A percentile compares a stretch with the other conserved stretches of the same genome.
Conservation (phyloP, 1,284 basidiomycete species). For the Psilocybe mexicana region DNA sequence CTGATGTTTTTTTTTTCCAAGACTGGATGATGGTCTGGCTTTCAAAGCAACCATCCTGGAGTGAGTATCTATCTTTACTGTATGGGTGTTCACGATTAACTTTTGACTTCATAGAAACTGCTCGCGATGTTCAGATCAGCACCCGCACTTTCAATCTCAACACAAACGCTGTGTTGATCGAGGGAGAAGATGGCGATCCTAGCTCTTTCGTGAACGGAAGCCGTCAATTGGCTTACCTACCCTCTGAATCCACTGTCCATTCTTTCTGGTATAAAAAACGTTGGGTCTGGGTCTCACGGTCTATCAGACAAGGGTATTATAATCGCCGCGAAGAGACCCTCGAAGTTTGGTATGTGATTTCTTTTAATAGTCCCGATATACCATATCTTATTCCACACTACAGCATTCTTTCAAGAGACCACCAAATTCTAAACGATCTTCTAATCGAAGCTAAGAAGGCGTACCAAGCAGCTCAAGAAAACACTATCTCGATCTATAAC, state of each 20-base stretch:
- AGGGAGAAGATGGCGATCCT: slow-evolving; percentile 39
- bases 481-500: slow-evolving; percentile 58
- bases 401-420: slow-evolving; percentile 55
- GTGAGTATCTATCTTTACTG: slow-evolving; percentile 21
- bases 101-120: slow-evolving; percentile 31
- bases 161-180: slow-evolving; percentile 32
- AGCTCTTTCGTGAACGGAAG: slow-evolving; percentile 25
- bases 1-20: slow-evolving; percentile 21
- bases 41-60: slow-evolving; percentile 52
- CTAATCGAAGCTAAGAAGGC: slow-evolving; percentile 56
- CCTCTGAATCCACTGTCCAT: slow-evolving; percentile 44
- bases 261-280: slow-evolving; percentile 50
- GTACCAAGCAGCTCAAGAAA: slow-evolving; percentile 51
- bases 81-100: not conserved
- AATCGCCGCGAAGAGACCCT: slow-evolving; percentile 36
- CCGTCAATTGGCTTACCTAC: slow-evolving; percentile 49
- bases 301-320: slow-evolving; percentile 34
- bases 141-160: slow-evolving; percentile 41
- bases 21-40: slow-evolving; percentile 69
- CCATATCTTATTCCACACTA: not conserved
- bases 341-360: slow-evolving; percentile 36
- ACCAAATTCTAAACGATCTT: slow-evolving; percentile 48
- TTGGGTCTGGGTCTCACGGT: slow-evolving; percentile 47
- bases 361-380: not conserved
- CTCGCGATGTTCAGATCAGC: slow-evolving; percentile 54